Evolutionary conservation across 2,329 filamentous ascomycete species (phyloP), one percentile per base, ranked within the genome.

Genomic region (Rutstroemia sydowiana): DNA sequence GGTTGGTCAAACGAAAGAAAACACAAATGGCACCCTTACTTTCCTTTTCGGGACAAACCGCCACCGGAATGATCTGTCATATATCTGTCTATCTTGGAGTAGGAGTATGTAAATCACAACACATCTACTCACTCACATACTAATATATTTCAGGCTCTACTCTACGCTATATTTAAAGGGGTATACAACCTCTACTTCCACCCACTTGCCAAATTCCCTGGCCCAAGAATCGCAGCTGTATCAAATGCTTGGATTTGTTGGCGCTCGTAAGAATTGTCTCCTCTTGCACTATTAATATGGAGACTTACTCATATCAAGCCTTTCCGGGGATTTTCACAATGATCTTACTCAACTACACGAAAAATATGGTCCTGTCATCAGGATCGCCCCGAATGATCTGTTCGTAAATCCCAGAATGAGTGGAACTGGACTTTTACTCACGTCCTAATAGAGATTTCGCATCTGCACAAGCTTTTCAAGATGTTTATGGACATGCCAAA

Each of bases 401-500:
- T 48, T 16, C 11, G 46, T 41, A 13, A 10, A 32, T 26, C 28
- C n/a, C 23, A 11, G 16, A 16, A 4, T 11, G 9, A 3, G 6
- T 26, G 10, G 14, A 18, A 32, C 9, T 42, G 18, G 3, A 20
- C 4, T 7, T 20, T 42, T 1, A 45, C 30, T 36, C 23, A 50
- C 16, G 21, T 13, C 8, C 10, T 28, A 37, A 9, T 11, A 52
- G 49, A 41, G 49, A 42, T 21, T 52, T 52, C 6, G 23, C 44
- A 28, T 32, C 36, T 16, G 34, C 49, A 11, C 34, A 47, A 26
- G 26, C 42, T 30, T 47, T 41, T 51, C 48, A 50, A 36, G 48
- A 50, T 9, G 36, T 50, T 20, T 16, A 50, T 6, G 52, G 54
- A 6, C 44, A 57, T 26, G 30, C 10, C 6, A 54, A 52, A 40